Evolutionary conservation across 768 basidiomycete species (phyloP), one percentile per base, ranked within the genome.

Genomic region (Mycena metata): DNA sequence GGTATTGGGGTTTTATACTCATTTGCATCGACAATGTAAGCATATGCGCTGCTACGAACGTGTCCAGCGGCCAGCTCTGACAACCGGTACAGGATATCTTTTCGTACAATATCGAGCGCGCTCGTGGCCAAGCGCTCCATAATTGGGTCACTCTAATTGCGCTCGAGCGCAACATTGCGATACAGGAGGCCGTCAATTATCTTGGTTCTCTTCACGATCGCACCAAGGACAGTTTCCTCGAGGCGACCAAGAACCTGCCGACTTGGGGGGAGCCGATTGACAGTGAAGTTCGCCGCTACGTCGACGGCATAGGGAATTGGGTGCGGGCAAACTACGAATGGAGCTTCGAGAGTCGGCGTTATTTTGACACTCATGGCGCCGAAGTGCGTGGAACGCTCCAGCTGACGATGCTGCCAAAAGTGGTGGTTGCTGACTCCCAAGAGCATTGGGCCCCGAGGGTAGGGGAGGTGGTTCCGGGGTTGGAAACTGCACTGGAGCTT

Each of bases 21-120:
- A 57, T 57, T 21, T 42, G 56, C 24, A 57, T 43, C 15, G 56
- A 57, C 21, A 55, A 55, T 41, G 54, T 55, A n/a, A 55, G 54
- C 36, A 41, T 41, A 10, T 43, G 23, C 19, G 26, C 56, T 41
- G 11, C 41, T 19, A 43, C 16, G 30, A 57, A 36, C 24, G 9
- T 15, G 6, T n/a, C n/a, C n/a, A n/a, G n/a, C n/a, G n/a, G n/a
- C 16, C 36, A 7, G 56, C 41, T 43, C 17, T 24, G 19, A 57
- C 23, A 30, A 57, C 33, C n/a, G n/a, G 15, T 16, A 16, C 23
- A 43, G 41, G 56, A 43, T 13, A 57, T 58, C 17, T 45, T 43
- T 15, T 58, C 57, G 24, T 45, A 58, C 26, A 45, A 45, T 43
- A 45, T 58, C 15, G 42, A 45, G 26, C 24, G 57, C 42, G 57